Percentiles rank a stretch among this genome's conserved stretches.
Evolutionary conservation across 345 rosid genomes (phyloP).

Genomic region (Diplotaxis tenuifolia): DNA sequence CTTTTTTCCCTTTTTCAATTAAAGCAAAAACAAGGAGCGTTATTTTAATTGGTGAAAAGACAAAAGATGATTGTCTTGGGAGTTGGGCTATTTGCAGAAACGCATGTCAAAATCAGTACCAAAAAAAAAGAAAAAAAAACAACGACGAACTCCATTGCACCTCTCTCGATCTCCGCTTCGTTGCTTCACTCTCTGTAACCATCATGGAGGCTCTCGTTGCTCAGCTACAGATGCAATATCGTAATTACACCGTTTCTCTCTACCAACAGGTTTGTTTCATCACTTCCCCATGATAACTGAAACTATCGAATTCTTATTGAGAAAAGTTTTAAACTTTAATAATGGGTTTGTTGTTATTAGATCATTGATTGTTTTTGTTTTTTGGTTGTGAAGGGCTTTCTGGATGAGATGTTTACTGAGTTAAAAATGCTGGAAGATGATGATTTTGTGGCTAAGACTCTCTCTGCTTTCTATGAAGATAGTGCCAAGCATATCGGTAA

Average conservation of each 20-base stretch:
- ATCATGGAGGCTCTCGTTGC: conserved; percentile 30
- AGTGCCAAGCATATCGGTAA: conserved; percentile 63
- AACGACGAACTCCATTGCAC: neutral
- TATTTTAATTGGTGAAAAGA: neutral
- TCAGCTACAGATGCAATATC: conserved; percentile 29
- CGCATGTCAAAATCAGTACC: conserved; percentile 16
- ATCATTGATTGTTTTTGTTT: conserved; percentile 4
- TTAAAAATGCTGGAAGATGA: conserved; percentile 83
- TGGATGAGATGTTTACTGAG: conserved; percentile 82
- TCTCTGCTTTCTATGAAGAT: conserved; percentile 75
- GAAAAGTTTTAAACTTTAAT: neutral
- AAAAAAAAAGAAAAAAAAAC: neutral
- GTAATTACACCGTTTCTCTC: conserved; percentile 33
- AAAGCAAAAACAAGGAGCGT: too few species aligned
- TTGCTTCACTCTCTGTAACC: neutral
- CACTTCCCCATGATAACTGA: neutral
- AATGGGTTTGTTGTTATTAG: neutral
- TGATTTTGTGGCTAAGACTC: conserved; percentile 70
- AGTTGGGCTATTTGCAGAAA: conserved; percentile 24
- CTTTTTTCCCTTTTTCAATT: too few species aligned
- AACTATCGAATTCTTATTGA: neutral
- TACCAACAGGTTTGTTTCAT: conserved; percentile 32
- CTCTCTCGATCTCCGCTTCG: conserved; percentile 13
- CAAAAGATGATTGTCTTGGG: conserved; percentile 8
- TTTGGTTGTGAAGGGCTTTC: conserved; percentile 43